These are phyloP conservation scores for Fraxinus excelsior DNA, from an alignment of 257 asterid species.

Conservation along the genomic window DNA sequence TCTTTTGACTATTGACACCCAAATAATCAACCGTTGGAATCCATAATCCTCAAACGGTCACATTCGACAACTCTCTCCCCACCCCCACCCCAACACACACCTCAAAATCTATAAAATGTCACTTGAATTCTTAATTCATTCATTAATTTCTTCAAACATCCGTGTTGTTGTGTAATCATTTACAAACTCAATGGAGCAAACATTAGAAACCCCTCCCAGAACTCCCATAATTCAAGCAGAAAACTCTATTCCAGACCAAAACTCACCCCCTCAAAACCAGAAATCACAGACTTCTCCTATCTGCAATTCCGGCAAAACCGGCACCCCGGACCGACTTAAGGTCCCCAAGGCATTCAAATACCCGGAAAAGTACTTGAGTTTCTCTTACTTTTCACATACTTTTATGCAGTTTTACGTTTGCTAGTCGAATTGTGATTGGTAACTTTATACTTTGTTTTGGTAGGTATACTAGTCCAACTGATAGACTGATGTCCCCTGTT, in stretches of 20 bases:
- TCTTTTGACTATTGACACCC: neutral
- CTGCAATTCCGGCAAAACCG: conserved; percentile 27
- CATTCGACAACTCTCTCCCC: neutral
- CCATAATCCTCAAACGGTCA: conserved; percentile 38
- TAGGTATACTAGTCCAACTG: conserved; percentile 82
- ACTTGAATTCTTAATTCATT: neutral
- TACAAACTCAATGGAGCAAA: conserved; percentile 40
- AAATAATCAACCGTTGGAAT: conserved; percentile 38
- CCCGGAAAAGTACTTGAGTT: conserved; percentile 53
- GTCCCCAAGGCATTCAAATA: conserved; percentile 69
- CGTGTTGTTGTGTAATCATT: neutral
- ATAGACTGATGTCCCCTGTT: conserved; percentile 74
- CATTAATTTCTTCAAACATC: neutral
- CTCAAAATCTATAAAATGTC: neutral
- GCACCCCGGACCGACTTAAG: conserved; percentile 57
- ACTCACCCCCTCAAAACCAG: conserved; percentile 23
- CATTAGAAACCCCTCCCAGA: conserved; percentile 31
- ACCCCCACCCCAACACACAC: neutral
- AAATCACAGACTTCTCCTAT: conserved; percentile 23
- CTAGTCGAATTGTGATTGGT: neutral
- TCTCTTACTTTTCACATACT: neutral
- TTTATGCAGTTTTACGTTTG: neutral
- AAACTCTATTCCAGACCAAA: conserved; percentile 16
- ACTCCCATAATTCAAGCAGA: neutral
- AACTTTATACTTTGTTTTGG: neutral